These are phyloP conservation scores for Penicillium flavigenum DNA, from an alignment of 495 filamentous ascomycete genomes.

Conservation along the genomic window DNA sequence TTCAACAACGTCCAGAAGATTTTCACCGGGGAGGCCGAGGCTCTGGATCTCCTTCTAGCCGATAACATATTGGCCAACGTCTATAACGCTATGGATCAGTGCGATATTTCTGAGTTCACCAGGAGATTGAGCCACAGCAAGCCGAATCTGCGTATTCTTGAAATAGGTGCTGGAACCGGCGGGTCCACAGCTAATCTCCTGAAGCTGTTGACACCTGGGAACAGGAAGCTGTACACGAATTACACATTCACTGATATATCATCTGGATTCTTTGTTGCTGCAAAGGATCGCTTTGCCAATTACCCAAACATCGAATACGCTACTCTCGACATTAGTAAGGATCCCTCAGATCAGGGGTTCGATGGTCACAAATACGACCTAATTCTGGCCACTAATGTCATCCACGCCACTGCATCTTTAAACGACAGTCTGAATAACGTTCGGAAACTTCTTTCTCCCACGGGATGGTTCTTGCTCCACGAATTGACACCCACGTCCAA, in stretches of 20 bases:
- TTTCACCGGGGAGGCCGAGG: slow-evolving; percentile 23
- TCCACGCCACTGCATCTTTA: slow-evolving; percentile 50
- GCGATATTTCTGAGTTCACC: slow-evolving; percentile 23
- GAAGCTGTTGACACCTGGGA: slow-evolving; percentile 13
- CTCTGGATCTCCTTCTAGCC: slow-evolving; percentile 32
- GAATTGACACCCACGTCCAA: slow-evolving; percentile 18
- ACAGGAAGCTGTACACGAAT: slow-evolving; percentile 10
- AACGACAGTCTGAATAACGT: slow-evolving; percentile 41
- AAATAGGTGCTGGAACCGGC: slow-evolving; percentile 51
- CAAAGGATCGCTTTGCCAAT: slow-evolving; percentile 42
- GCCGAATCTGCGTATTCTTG: slow-evolving; percentile 43
- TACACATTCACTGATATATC: slow-evolving; percentile 47
- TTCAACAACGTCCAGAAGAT: slow-evolving; percentile 15
- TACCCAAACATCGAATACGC: slow-evolving; percentile 43
- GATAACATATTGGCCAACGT: slow-evolving; percentile 29
- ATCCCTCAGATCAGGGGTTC: slow-evolving; percentile 51
- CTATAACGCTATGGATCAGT: slow-evolving; percentile 28
- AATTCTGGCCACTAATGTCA: slow-evolving; percentile 50
- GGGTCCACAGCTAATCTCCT: slow-evolving; percentile 37
- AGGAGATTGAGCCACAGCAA: slow-evolving; percentile 35
- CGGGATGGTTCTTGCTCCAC: slow-evolving; percentile 27
- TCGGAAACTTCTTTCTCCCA: slow-evolving; percentile 28
- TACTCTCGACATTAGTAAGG: slow-evolving; percentile 48
- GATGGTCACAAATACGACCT: slow-evolving; percentile 48
- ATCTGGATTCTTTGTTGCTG: slow-evolving; percentile 50